phyloP scores from a whole-genome alignment of 1,284 basidiomycete species.

The Ceratobasidium sp. region DNA sequence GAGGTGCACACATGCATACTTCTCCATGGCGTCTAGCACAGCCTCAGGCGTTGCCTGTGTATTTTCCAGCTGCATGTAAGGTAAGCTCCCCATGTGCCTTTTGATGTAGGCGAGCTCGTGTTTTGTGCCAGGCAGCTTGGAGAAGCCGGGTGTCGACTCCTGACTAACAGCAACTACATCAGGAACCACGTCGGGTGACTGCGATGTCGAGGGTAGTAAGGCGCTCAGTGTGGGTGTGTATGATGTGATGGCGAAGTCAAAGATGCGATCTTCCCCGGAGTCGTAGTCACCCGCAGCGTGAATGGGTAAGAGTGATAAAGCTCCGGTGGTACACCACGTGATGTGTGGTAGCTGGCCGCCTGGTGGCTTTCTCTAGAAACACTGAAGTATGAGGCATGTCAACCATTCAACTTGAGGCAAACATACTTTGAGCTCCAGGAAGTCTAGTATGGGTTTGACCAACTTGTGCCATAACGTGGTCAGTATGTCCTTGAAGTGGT shows the following conservation, averaged over 20 bases:
- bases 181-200: not conserved
- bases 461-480: constrained; percentile 7
- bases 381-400: not conserved
- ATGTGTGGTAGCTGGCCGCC: constrained; percentile 39
- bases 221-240: constrained; percentile 49
- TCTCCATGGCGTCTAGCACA: constrained; percentile 13
- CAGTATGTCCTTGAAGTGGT: not conserved
- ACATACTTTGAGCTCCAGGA: constrained; percentile 6
- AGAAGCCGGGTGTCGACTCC: not conserved
- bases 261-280: constrained; percentile 27
- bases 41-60: not conserved
- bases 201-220: constrained; percentile 20
- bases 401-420: not conserved
- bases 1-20: constrained; percentile 10
- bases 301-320: constrained; percentile 48
- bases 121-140: not conserved
- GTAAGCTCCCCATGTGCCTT: not conserved
- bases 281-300: constrained; percentile 50
- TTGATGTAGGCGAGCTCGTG: constrained; percentile 2
- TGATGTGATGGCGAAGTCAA: constrained; percentile 49
- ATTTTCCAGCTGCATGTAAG: not conserved
- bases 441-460: constrained; percentile 28
- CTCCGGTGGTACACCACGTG: constrained; percentile 45
- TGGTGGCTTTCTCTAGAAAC: constrained; percentile 17
- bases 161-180: constrained; percentile 13